Percentiles rank a stretch among this genome's conserved stretches.
phyloP scores from a whole-genome alignment of 345 rosid genomes.

The Alliaria petiolata region DNA sequence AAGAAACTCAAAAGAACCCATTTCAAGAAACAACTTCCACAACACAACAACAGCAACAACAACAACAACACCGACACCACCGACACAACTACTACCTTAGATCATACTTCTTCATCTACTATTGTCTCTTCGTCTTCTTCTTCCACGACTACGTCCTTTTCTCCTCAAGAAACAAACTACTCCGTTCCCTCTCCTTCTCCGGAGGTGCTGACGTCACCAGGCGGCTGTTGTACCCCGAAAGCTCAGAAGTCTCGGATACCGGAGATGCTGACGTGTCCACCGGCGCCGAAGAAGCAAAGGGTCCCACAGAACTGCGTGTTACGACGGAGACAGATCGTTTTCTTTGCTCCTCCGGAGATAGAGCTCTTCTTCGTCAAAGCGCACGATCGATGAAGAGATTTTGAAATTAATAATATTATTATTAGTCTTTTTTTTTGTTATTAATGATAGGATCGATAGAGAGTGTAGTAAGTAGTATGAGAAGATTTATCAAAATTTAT shows the following conservation, averaged over 20 bases:
- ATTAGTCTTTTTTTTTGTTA: background rate
- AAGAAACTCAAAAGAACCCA: conserved; percentile 12
- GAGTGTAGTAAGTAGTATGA: conserved; percentile 18
- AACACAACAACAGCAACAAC: conserved; percentile 15
- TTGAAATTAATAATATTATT: background rate
- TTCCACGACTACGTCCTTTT: conserved; percentile 12
- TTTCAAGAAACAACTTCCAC: conserved; percentile 35
- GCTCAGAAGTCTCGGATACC: conserved; percentile 75
- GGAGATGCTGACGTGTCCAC: conserved; percentile 76
- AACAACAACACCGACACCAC: too few relatives aligned
- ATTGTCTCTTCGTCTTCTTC: conserved; percentile 27
- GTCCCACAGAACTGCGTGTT: conserved; percentile 38
- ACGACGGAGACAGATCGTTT: conserved; percentile 68
- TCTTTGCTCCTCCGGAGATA: conserved; percentile 90
- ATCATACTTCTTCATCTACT: conserved; percentile 9
- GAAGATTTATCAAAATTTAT: background rate
- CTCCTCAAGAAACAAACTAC: conserved; percentile 17
- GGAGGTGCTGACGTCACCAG: conserved; percentile 3
- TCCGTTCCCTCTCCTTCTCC: conserved; percentile 19
- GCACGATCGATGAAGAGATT: conserved; percentile 15
- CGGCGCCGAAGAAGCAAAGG: conserved; percentile 93
- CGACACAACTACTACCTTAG: conserved; percentile 4
- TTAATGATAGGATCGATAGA: conserved; percentile 6
- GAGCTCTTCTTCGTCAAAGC: conserved; percentile 89
- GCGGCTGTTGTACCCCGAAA: conserved; percentile 71